A percentile compares a stretch with the other conserved stretches of the same genome.
phyloP scores from a whole-genome alignment of 2,329 filamentous ascomycete genomes.

The Esteya vermicola region DNA sequence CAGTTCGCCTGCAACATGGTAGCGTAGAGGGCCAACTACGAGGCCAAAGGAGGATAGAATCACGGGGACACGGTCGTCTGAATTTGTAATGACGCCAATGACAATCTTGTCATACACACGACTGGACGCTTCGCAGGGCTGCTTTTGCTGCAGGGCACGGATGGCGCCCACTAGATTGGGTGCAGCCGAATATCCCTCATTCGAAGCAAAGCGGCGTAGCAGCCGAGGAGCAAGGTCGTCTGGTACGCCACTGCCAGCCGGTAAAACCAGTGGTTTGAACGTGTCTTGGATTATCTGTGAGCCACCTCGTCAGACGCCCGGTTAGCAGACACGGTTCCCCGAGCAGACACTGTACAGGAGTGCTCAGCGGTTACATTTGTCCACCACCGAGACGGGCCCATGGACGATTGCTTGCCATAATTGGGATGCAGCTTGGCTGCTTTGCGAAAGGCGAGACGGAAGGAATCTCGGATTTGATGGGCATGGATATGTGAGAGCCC shows the following conservation, averaged over 20 bases:
- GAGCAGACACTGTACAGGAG: background rate
- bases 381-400: conserved; percentile 45
- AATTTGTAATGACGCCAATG: conserved; percentile 48
- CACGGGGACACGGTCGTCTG: conserved; percentile 41
- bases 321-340: background rate
- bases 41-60: conserved; percentile 41
- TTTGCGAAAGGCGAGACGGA: conserved; percentile 29
- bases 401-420: conserved; percentile 37
- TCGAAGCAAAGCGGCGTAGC: conserved; percentile 36
- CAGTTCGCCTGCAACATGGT: background rate
- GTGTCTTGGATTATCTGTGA: conserved; percentile 41
- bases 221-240: conserved; percentile 30
- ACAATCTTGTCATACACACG: conserved; percentile 16
- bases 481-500: conserved; percentile 29
- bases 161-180: conserved; percentile 28
- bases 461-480: conserved; percentile 21
- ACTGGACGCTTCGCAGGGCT: background rate
- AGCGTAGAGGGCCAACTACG: conserved; percentile 24
- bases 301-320: too few relatives aligned
- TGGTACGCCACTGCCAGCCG: conserved; percentile 21
- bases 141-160: too few relatives aligned
- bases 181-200: conserved; percentile 35
- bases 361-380: conserved; percentile 25
- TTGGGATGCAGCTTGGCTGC: conserved; percentile 36
- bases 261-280: conserved; percentile 25